Conservation (phyloP, 2,329 filamentous ascomycete genomes). For the Alternaria burnsii region DNA sequence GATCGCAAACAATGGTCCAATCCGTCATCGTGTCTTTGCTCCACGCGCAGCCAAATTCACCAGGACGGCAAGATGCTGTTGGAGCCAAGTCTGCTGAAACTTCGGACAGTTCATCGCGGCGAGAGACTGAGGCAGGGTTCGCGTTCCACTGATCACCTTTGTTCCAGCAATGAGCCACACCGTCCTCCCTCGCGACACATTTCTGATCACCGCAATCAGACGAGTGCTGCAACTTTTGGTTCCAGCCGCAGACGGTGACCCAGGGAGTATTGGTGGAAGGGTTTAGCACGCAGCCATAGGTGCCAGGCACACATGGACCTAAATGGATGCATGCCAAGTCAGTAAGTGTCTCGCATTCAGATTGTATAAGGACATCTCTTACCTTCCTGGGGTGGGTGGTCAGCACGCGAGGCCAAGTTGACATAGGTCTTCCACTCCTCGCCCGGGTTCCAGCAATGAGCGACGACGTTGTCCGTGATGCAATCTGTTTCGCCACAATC, state of each 20-base stretch:
- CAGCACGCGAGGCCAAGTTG: neutral
- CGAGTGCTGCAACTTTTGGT: neutral
- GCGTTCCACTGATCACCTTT: neutral
- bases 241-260: neutral
- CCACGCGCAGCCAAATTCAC: neutral
- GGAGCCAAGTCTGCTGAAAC: neutral
- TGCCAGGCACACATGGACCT: neutral
- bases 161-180: slow-evolving; percentile 7
- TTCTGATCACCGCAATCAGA: neutral
- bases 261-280: neutral
- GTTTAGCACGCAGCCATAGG: neutral
- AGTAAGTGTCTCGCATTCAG: neutral
- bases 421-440: neutral
- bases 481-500: slow-evolving; percentile 4
- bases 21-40: neutral
- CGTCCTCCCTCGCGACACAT: neutral
- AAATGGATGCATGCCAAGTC: neutral
- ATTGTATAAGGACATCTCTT: neutral
- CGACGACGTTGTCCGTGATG: neutral
- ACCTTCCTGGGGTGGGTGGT: neutral
- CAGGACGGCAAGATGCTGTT: neutral
- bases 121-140: neutral
- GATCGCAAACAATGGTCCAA: slow-evolving; percentile 7
- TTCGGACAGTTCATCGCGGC: neutral
- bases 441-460: slow-evolving; percentile 9